Evolutionary conservation across 2,329 filamentous ascomycete species (phyloP).

Genomic region (Colletotrichum tamarilloi): DNA sequence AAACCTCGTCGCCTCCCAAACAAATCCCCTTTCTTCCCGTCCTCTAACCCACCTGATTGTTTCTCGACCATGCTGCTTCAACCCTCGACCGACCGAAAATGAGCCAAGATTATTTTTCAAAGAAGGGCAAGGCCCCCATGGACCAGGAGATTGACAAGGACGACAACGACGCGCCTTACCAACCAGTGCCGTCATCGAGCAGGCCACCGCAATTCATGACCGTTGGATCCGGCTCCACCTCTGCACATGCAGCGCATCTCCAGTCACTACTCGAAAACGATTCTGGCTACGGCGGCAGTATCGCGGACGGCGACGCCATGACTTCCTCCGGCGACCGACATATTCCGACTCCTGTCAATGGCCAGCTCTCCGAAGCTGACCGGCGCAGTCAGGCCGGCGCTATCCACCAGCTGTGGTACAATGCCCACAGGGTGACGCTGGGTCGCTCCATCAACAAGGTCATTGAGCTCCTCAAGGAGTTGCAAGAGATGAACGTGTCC

Average conservation of each 20-base stretch:
- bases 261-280: slow-evolving; percentile 87
- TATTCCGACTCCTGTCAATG: slow-evolving; percentile 33
- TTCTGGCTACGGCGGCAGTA: slow-evolving; percentile 91
- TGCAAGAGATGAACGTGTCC: slow-evolving; percentile 88
- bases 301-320: slow-evolving; percentile 70
- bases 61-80: slow-evolving; percentile 49
- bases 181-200: slow-evolving; percentile 40
- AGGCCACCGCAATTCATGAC: slow-evolving; percentile 80
- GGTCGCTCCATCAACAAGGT: slow-evolving; percentile 88
- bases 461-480: slow-evolving; percentile 82
- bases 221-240: slow-evolving; percentile 83
- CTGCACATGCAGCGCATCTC: slow-evolving; percentile 82
- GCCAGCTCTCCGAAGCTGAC: slow-evolving; percentile 54
- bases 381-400: slow-evolving; percentile 76
- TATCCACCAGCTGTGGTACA: slow-evolving; percentile 94
- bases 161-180: slow-evolving; percentile 43
- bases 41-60: slow-evolving; percentile 6
- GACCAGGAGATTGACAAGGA: slow-evolving; percentile 41
- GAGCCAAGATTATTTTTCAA: slow-evolving; percentile 69
- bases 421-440: slow-evolving; percentile 89
- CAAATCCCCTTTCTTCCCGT: slow-evolving; percentile 6
- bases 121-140: slow-evolving; percentile 63
- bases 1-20: slow-evolving; percentile 23
- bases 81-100: slow-evolving; percentile 52
- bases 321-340: slow-evolving; percentile 41